Percentiles rank a stretch among this genome's conserved stretches.
Conservation (phyloP, 305 asterid species). For the Andrographis paniculata region DNA sequence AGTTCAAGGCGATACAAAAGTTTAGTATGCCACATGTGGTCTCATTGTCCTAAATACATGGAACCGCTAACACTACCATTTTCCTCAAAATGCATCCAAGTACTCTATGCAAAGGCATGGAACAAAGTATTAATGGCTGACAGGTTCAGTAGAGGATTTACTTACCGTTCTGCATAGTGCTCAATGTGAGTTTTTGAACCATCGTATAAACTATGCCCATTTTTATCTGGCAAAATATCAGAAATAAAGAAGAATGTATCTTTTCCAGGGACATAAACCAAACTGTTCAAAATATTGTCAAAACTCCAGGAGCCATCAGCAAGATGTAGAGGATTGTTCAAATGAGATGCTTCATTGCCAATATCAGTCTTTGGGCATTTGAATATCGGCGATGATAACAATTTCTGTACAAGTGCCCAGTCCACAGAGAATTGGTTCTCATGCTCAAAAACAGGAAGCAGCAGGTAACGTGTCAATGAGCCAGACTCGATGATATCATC, state of each 20-base stretch:
- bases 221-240: constrained; percentile 43
- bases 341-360: constrained; percentile 30
- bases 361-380: constrained; percentile 27
- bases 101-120: too few relatives aligned
- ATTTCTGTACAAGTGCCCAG: constrained; percentile 69
- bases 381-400: constrained; percentile 83
- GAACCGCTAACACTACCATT: too few relatives aligned
- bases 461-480: constrained; percentile 58
- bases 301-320: constrained; percentile 53
- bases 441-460: constrained; percentile 61
- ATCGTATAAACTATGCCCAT: constrained; percentile 43
- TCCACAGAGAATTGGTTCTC: constrained; percentile 55
- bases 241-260: constrained; percentile 63
- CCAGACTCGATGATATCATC: constrained; percentile 29
- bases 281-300: constrained; percentile 60
- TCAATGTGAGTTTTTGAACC: constrained; percentile 48
- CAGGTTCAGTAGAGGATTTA: constrained; percentile 17
- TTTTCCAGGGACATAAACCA: constrained; percentile 83
- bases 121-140: too few relatives aligned
- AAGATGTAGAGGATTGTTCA: constrained; percentile 44
- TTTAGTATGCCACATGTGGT: too few relatives aligned
- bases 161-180: constrained; percentile 67
- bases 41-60: too few relatives aligned
- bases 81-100: too few relatives aligned
- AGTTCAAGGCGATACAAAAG: too few relatives aligned